Conservation (phyloP, 352 stramenopile species). For the Thalassiosira mediterranea region DNA sequence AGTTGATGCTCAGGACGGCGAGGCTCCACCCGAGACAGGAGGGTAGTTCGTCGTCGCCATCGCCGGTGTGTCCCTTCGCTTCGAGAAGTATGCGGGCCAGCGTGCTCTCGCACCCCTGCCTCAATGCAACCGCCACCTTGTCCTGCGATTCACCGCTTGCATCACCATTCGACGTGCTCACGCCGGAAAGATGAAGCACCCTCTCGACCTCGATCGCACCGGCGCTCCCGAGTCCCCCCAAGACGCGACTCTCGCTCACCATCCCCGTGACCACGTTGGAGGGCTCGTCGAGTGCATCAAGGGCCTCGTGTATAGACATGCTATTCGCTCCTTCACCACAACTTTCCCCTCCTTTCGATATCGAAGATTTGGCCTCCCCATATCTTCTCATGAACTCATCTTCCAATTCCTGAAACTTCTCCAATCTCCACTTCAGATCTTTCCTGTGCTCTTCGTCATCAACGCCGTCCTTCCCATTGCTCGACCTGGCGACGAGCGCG, state of each 20-base stretch:
- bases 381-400: conserved; percentile 60
- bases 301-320: conserved; percentile 46
- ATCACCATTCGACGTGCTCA: conserved; percentile 1
- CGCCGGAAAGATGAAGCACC: conserved; percentile 20
- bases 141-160: conserved; percentile 9
- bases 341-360: conserved; percentile 13
- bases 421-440: conserved; percentile 45
- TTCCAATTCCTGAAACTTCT: conserved; percentile 47
- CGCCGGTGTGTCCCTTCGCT: not conserved
- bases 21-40: conserved; percentile 47
- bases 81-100: conserved; percentile 36
- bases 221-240: conserved; percentile 49
- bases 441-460: conserved; percentile 25
- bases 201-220: conserved; percentile 34
- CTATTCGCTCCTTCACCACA: conserved; percentile 12
- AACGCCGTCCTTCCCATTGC: no score
- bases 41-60: not conserved
- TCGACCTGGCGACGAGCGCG: conserved; percentile 10
- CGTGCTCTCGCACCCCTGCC: conserved; percentile 42
- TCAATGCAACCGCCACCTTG: conserved; percentile 35
- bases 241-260: conserved; percentile 50
- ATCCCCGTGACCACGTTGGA: conserved; percentile 58
- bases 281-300: conserved; percentile 61
- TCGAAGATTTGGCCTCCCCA: conserved; percentile 26
- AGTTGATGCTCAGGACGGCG: conserved; percentile 68